Evolutionary conservation across 176 grass and related monocot species (phyloP).

Genomic region (Aegilops tauschii): DNA sequence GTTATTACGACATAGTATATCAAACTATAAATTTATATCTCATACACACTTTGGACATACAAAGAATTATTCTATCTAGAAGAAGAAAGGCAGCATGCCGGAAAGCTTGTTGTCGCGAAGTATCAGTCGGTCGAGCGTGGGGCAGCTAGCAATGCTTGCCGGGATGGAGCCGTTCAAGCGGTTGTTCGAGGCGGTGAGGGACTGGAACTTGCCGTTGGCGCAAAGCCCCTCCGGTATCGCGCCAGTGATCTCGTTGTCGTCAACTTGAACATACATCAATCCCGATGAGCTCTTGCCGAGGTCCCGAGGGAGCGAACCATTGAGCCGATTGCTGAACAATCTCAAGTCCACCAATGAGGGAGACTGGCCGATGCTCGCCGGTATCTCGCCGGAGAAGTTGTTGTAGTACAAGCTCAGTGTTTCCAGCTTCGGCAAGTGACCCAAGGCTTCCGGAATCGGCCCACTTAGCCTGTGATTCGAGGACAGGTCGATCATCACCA

Average conservation of each 20-base stretch:
- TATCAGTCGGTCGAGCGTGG: too few species aligned
- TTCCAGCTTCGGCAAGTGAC: slow-evolving; percentile 35
- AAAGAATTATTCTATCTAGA: too few species aligned
- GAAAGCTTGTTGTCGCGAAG: too few species aligned
- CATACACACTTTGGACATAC: too few species aligned
- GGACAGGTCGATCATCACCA: slow-evolving; percentile 33
- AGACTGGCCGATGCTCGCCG: slow-evolving; percentile 42
- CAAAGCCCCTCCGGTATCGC: slow-evolving; percentile 57
- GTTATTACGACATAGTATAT: too few species aligned
- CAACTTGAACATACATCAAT: slow-evolving; percentile 16
- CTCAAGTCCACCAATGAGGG: slow-evolving; percentile 9
- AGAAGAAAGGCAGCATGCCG: too few species aligned
- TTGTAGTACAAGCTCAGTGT: slow-evolving; percentile 18
- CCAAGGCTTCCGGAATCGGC: slow-evolving; percentile 47
- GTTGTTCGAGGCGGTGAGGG: too few species aligned
- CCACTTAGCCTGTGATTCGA: slow-evolving; percentile 39
- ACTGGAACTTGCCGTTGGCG: neutral
- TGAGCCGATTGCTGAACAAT: slow-evolving; percentile 40
- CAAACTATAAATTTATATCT: too few species aligned
- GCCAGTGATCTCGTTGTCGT: slow-evolving; percentile 53
- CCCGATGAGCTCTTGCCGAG: slow-evolving; percentile 39
- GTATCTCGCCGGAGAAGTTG: slow-evolving; percentile 61
- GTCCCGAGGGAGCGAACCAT: slow-evolving; percentile 59
- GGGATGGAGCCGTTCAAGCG: too few species aligned
- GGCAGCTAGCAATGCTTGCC: too few species aligned